These are phyloP conservation scores for Wickerhamiella occidentalis DNA, from an alignment of 805 yeast species.

Conservation along the genomic window DNA sequence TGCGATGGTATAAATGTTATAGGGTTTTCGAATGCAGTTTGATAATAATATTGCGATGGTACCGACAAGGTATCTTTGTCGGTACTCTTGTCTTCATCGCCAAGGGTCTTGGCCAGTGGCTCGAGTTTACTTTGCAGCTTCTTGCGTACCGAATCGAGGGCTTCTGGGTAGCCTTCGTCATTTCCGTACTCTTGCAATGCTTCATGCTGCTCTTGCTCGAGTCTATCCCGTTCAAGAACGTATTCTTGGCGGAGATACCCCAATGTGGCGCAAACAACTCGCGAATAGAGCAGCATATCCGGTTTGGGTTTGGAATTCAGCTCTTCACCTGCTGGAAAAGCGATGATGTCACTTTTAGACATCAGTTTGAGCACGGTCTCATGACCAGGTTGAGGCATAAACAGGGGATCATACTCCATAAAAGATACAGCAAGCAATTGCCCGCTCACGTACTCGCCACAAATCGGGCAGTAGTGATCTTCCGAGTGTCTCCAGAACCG, in stretches of 20 bases:
- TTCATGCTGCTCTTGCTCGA: slow-evolving; percentile 35
- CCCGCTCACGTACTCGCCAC: slow-evolving; percentile 15
- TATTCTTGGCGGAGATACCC: slow-evolving; percentile 39
- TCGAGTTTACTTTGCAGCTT: background rate
- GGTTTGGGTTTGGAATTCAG: slow-evolving; percentile 22
- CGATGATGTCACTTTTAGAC: slow-evolving; percentile 5
- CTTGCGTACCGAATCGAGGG: slow-evolving; percentile 11
- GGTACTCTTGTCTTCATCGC: slow-evolving; percentile 24
- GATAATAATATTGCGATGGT: slow-evolving; percentile 42
- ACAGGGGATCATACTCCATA: slow-evolving; percentile 12
- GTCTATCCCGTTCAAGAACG: background rate
- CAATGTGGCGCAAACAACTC: slow-evolving; percentile 57
- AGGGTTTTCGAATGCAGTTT: slow-evolving; percentile 58
- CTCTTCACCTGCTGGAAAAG: slow-evolving; percentile 6
- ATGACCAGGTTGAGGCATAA: slow-evolving; percentile 19
- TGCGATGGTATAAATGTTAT: slow-evolving; percentile 60
- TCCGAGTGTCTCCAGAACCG: slow-evolving; percentile 44
- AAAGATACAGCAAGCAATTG: slow-evolving; percentile 18
- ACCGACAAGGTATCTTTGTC: background rate
- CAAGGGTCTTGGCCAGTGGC: slow-evolving; percentile 20
- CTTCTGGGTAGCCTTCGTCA: slow-evolving; percentile 19
- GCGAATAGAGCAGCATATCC: slow-evolving; percentile 38
- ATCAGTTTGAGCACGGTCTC: slow-evolving; percentile 19
- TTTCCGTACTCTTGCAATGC: slow-evolving; percentile 30
- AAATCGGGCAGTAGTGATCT: slow-evolving; percentile 20